Percentiles rank a stretch among this genome's conserved stretches.
phyloP scores from a whole-genome alignment of 805 yeast genomes.

The Candida quercuum region DNA sequence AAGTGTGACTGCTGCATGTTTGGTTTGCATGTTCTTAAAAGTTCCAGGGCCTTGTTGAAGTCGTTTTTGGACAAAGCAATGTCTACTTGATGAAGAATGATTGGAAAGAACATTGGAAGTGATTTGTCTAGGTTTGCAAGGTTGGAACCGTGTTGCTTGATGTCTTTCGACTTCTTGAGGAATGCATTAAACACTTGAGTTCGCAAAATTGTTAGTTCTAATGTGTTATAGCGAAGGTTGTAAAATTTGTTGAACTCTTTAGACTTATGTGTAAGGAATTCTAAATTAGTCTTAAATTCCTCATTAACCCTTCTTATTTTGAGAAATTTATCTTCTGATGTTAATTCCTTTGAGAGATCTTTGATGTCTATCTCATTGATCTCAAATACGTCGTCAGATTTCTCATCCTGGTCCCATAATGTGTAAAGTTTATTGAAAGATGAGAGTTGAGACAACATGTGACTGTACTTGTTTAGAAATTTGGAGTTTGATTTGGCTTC shows the following conservation, averaged over 20 bases:
- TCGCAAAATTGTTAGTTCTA: constrained; percentile 28
- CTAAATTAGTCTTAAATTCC: constrained; percentile 15
- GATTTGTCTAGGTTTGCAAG: constrained; percentile 13
- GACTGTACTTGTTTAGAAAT: constrained; percentile 40
- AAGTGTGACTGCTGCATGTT: constrained; percentile 31
- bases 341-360: constrained; percentile 31
- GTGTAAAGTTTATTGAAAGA: constrained; percentile 40
- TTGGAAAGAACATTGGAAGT: constrained; percentile 33
- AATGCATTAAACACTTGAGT: constrained; percentile 37
- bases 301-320: constrained; percentile 19
- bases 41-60: constrained; percentile 33
- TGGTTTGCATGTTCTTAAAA: constrained; percentile 35
- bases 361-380: constrained; percentile 39
- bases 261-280: constrained; percentile 13
- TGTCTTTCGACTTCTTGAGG: constrained; percentile 21
- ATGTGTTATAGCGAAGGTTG: constrained; percentile 15
- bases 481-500: constrained; percentile 55
- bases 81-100: constrained; percentile 29
- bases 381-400: constrained; percentile 31
- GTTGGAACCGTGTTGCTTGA: constrained; percentile 24
- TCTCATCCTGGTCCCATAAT: constrained; percentile 26
- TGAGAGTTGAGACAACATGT: constrained; percentile 28
- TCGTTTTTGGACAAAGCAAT: constrained; percentile 28
- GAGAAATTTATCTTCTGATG: constrained; percentile 15
- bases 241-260: constrained; percentile 15